Conservation (phyloP, 139 green algal genomes). For the Tetradesmus lagerheimii region DNA sequence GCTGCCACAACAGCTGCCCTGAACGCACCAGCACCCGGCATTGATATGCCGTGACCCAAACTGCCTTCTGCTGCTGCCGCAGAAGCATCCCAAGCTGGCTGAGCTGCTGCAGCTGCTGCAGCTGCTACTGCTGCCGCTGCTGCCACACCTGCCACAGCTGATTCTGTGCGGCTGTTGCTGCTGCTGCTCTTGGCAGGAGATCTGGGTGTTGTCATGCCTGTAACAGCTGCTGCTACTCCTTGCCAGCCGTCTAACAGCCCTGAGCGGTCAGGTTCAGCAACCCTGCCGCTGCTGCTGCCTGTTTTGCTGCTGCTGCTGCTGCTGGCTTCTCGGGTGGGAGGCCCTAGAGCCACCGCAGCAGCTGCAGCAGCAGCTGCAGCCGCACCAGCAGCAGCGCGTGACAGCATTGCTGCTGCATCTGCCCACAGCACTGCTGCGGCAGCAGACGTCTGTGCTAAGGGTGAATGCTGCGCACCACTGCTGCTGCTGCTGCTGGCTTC, state of each 20-base stretch:
- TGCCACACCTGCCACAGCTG: background rate
- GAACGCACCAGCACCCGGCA: background rate
- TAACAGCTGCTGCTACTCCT: background rate
- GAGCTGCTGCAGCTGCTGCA: background rate
- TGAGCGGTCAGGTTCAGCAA: background rate
- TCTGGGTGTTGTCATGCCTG: background rate
- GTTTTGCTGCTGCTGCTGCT: background rate
- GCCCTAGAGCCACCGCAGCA: background rate
- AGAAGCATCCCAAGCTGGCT: too few relatives aligned
- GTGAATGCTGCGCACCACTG: background rate
- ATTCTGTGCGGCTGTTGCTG: background rate
- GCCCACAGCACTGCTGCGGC: background rate
- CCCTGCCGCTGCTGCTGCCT: background rate
- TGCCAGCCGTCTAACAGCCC: background rate
- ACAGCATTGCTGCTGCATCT: conserved; percentile 1
- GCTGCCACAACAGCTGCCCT: background rate
- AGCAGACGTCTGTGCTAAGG: background rate
- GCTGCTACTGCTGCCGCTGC: background rate
- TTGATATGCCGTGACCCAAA: background rate
- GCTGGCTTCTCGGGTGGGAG: background rate
- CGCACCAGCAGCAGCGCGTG: background rate
- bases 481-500: background rate
- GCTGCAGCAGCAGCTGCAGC: background rate
- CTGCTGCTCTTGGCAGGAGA: background rate
- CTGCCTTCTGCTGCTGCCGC: background rate